Base-by-base conservation (phyloP, 2,329 filamentous ascomycete genomes). In the Dactylellina parvicollis region DNA sequence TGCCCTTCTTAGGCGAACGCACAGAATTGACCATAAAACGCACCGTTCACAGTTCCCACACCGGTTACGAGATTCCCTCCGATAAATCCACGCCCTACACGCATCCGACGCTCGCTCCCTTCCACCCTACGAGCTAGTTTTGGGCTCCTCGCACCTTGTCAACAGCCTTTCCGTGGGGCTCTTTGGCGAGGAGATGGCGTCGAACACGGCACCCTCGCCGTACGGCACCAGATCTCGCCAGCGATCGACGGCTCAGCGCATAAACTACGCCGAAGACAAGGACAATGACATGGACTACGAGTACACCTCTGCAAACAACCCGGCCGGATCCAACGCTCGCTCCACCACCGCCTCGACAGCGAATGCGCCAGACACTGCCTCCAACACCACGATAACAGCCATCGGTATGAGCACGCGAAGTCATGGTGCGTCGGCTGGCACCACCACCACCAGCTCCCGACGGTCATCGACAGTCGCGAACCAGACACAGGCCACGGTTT, bases 201-300 rank as follows among this genome's bases (percentile, higher is more conserved):
- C 78, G 74, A 81, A 82, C 77, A 85, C 86, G 76, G 83, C 82
- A 26, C 83, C 89, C 55, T 88, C 88, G 77, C 89, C 88, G 50
- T 97, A 99, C 82, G 94, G 94, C 79, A 99, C 95, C 80, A 90
- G 93, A 78, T 97, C 93, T 77, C 90, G 95, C 80, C 96, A 96
- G 82, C 90, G 93, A 79, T 89, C 87, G 67, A 90, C 90, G 78
- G 88, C 86, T 76, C 86, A 90, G 77, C 90, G 95, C 77, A 89
- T 90, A 76, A 99, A 99, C 82, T 99, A 99, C 81, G 94, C 95
- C 55, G 95, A 99, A 82, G 91, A 94, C 81, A 91, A 87, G 82
- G 94, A 97, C 81, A 85, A 93, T 77, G 94, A 98, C 78, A 88
- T 91, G 81, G 95, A 98, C 80, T 92, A 92, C 80, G 94, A 97